These are phyloP conservation scores for Pyrenophora graminea DNA, from an alignment of 2,329 filamentous ascomycete species.

Conservation along the genomic window DNA sequence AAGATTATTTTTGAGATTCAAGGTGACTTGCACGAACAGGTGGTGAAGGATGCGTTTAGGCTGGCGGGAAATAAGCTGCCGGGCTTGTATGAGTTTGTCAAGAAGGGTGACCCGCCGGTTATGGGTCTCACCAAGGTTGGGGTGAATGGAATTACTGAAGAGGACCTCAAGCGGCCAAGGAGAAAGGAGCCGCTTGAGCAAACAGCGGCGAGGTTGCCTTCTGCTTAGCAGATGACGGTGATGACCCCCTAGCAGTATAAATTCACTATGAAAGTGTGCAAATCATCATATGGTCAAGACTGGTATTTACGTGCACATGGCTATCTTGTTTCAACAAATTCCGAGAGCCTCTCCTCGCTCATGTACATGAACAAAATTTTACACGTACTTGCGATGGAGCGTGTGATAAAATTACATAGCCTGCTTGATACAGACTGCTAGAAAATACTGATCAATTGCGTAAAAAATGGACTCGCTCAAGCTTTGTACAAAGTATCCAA, in stretches of 20 bases:
- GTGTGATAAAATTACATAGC: no score
- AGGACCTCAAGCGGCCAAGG: constrained; percentile 80
- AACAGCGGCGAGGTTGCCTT: constrained; percentile 70
- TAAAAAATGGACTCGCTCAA: constrained; percentile 42
- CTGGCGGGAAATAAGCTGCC: constrained; percentile 94
- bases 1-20: constrained; percentile 92
- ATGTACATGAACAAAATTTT: not conserved
- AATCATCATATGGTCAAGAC: no score
- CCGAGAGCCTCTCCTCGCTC: no score
- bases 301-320: no score
- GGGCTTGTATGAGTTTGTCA: constrained; percentile 89
- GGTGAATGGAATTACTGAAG: constrained; percentile 73
- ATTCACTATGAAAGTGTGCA: constrained; percentile 1
- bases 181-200: constrained; percentile 61
- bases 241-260: constrained; percentile 17
- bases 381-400: not conserved
- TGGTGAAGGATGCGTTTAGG: constrained; percentile 90
- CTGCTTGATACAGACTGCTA: no score
- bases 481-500: constrained; percentile 91
- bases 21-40: constrained; percentile 90
- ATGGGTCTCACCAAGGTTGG: constrained; percentile 91
- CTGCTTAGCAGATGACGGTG: constrained; percentile 25
- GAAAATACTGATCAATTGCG: not conserved
- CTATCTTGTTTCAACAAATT: no score
- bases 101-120: constrained; percentile 84